Base-by-base conservation (phyloP, 768 basidiomycete genomes). In the Psilocybe tampanensis region DNA sequence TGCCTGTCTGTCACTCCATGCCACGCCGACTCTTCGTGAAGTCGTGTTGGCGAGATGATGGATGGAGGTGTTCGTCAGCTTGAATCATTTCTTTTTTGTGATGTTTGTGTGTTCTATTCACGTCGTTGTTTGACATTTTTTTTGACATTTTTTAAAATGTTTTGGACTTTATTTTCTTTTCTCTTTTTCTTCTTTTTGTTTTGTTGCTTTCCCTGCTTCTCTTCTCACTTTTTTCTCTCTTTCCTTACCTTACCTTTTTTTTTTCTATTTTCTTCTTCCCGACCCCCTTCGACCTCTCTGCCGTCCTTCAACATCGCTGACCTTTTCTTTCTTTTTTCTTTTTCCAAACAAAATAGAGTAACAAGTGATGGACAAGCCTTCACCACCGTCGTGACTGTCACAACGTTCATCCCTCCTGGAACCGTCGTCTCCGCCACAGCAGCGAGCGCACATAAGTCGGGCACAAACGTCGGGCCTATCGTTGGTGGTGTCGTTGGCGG, bases 401-500 rank as follows among this genome's bases (percentile, higher is more conserved):
- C 68, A 3, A 64, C 66, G 0, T 34, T 63, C 12, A 39, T 68
- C 21, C 41, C 21, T 15, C 59, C 62, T 1, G 59, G 62, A n/a
- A 55, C 48, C 1, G 55, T 56, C 4, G 51, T 68, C 12, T 63
- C 63, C 1, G 50, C 60, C 6, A 54, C 55, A 0, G 56, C 34
- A 2, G 39, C 33, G 2, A 17, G 45, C 2, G 12, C 18, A 15
- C 11, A 36, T 13, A 52, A 49, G 23, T 52, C 59, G 3, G 51
- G 42, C 8, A 54, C 55, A 7, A 61, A 64, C 36, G 53, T 60
- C 3, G 68, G 64, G 8, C 62, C 68, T 4, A 69, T 69, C 23
- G 65, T 66, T 2, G 68, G 68, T 0, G 68, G 68, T 55, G 68
- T 66, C 13, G 63, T 69, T 7, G 68, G 68, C 61, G 68, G 68